A percentile compares a stretch with the other conserved stretches of the same genome.
Conservation (phyloP, 495 filamentous ascomycete genomes). For the Penicillium waksmanii region DNA sequence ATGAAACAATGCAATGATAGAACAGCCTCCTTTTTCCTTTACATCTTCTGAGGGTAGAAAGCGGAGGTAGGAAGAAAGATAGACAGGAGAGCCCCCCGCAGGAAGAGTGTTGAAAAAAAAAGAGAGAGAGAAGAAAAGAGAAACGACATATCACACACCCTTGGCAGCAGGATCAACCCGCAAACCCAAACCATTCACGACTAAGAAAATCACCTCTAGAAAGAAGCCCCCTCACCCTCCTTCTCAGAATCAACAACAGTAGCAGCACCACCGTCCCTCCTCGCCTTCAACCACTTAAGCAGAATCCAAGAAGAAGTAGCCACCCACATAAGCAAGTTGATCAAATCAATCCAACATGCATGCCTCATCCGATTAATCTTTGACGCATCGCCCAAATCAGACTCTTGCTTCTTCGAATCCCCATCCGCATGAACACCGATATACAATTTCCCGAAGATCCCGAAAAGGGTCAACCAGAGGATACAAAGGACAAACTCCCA, state of each 20-base stretch:
- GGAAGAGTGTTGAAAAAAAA: no score
- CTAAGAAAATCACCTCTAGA: not conserved
- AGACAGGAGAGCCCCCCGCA: no score
- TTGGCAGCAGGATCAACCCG: no score
- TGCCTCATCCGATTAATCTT: slow-evolving; percentile 75
- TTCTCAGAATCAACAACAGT: slow-evolving; percentile 26
- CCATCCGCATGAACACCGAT: slow-evolving; percentile 58
- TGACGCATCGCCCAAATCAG: slow-evolving; percentile 22
- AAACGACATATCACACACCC: no score
- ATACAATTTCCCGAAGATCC: slow-evolving; percentile 79
- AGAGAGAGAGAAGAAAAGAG: no score
- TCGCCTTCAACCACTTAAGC: slow-evolving; percentile 42
- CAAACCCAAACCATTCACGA: not conserved
- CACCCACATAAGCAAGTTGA: slow-evolving; percentile 74
- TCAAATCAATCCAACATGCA: slow-evolving; percentile 82
- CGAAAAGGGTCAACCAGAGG: slow-evolving; percentile 80
- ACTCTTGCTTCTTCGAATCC: slow-evolving; percentile 42
- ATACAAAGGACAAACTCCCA: slow-evolving; percentile 74
- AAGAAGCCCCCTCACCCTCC: slow-evolving; percentile 1
- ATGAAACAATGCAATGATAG: no score
- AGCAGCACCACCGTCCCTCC: slow-evolving; percentile 9
- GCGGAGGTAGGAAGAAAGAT: no score
- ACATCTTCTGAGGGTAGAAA: no score
- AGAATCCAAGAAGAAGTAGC: slow-evolving; percentile 51
- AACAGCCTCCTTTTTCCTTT: no score